These are phyloP conservation scores for Fusarium sp. DNA, from an alignment of 2,329 filamentous ascomycete species.

Conservation along the genomic window DNA sequence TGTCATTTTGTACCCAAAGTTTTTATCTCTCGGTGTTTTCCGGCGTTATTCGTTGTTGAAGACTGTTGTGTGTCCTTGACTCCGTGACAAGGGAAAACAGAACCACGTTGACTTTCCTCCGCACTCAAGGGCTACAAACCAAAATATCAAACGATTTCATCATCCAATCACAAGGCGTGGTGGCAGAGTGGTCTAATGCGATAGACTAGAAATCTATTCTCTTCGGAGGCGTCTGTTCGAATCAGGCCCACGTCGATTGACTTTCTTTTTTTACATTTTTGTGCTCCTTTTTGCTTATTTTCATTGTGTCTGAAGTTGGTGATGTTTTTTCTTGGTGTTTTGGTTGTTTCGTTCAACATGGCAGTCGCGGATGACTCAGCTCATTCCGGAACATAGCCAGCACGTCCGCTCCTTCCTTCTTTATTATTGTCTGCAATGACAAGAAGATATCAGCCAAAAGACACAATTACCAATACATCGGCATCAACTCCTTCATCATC, in stretches of 20 bases:
- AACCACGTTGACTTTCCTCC: no score
- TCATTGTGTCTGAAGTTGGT: background rate
- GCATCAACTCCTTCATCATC: no score
- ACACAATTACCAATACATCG: no score
- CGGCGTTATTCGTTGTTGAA: background rate
- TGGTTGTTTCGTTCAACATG: background rate
- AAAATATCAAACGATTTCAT: background rate
- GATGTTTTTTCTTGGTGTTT: background rate
- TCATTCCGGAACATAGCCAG: background rate
- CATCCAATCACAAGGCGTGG: constrained; percentile 38
- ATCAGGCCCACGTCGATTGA: constrained; percentile 39
- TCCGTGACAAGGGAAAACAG: no score
- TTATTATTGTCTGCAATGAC: no score
- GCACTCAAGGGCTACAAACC: no score
- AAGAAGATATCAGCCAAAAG: no score
- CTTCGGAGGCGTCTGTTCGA: no score
- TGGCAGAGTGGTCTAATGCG: constrained; percentile 41
- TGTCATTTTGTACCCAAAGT: background rate
- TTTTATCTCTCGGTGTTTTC: background rate
- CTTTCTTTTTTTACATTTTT: background rate
- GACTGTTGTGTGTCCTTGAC: background rate
- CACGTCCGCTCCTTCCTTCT: no score
- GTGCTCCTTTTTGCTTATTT: background rate
- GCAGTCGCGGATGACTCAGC: background rate
- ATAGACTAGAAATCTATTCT: constrained; percentile 43